These are phyloP conservation scores for Leptographium galeiforme DNA, from an alignment of 2,329 filamentous ascomycete genomes.

Conservation along the genomic window DNA sequence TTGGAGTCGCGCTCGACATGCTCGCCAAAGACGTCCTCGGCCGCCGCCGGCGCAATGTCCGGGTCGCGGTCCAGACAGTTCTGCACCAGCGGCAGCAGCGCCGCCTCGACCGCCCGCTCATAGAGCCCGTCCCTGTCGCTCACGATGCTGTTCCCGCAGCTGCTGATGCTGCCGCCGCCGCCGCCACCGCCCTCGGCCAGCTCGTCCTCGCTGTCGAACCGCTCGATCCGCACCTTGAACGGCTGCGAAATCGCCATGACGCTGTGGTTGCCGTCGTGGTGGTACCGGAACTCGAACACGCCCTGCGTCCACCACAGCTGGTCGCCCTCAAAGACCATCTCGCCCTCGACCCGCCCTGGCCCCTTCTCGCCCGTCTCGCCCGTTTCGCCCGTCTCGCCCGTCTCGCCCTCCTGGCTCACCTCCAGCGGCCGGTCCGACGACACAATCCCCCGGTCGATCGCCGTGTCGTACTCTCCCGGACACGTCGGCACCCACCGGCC, in stretches of 20 bases:
- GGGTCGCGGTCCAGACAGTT: slow-evolving; percentile 91
- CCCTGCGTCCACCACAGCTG: slow-evolving; percentile 97
- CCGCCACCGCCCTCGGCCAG: slow-evolving; percentile 22
- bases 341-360: slow-evolving; percentile 49
- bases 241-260: slow-evolving; percentile 90
- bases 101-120: slow-evolving; percentile 57
- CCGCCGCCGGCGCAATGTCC: slow-evolving; percentile 70
- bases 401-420: slow-evolving; percentile 20
- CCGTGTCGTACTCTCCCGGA: slow-evolving; percentile 60
- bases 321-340: slow-evolving; percentile 79
- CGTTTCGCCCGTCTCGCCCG: slow-evolving; percentile 38
- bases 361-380: neutral
- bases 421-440: slow-evolving; percentile 48
- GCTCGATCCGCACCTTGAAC: slow-evolving; percentile 76
- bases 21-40: slow-evolving; percentile 72
- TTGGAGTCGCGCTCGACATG: slow-evolving; percentile 79
- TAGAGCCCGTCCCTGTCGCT: slow-evolving; percentile 38
- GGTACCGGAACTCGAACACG: slow-evolving; percentile 93
- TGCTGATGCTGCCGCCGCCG: slow-evolving; percentile 28
- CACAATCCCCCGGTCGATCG: slow-evolving; percentile 63
- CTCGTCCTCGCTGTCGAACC: slow-evolving; percentile 61
- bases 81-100: slow-evolving; percentile 68
- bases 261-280: slow-evolving; percentile 83
- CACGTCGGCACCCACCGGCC: slow-evolving; percentile 83
- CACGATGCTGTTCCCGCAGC: neutral